Conservation (phyloP, 495 filamentous ascomycete species). For the Hypoxylon lenormandii region DNA sequence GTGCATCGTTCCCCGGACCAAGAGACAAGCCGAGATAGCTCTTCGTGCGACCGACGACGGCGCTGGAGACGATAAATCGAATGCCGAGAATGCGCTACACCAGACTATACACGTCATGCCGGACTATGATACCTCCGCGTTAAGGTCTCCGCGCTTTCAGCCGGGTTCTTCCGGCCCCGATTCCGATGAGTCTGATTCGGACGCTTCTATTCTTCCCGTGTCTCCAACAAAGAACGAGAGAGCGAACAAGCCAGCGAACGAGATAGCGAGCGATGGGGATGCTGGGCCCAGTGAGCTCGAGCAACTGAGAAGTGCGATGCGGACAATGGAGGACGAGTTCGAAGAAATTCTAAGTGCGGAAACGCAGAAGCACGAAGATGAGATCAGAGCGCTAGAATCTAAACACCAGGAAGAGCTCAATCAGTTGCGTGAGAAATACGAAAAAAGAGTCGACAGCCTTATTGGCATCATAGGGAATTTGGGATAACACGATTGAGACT, state of each 20-base stretch:
- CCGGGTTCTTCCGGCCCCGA: not conserved
- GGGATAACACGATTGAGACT: not conserved
- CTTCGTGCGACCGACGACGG: not conserved
- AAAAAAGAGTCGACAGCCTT: constrained; percentile 21
- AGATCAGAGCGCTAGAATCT: constrained; percentile 5
- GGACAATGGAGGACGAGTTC: constrained; percentile 20
- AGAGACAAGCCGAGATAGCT: constrained; percentile 2
- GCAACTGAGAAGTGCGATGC: not conserved
- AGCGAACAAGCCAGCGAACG: not conserved
- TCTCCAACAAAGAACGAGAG: not conserved
- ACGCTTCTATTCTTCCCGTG: not conserved
- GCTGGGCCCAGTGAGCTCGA: not conserved
- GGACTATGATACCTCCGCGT: not conserved
- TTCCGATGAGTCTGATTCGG: not conserved
- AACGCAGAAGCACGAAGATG: constrained; percentile 2
- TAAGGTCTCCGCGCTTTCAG: not conserved
- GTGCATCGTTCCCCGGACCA: constrained; percentile 5
- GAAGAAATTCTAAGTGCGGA: constrained; percentile 12
- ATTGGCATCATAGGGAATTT: constrained; percentile 23
- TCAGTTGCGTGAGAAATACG: constrained; percentile 10
- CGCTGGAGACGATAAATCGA: not conserved
- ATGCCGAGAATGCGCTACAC: not conserved
- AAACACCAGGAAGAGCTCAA: constrained; percentile 21
- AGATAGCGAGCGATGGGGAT: not conserved
- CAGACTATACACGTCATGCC: not conserved